phyloP scores from a whole-genome alignment of 202 grass and related monocot species.

The Eragrostis tef region DNA sequence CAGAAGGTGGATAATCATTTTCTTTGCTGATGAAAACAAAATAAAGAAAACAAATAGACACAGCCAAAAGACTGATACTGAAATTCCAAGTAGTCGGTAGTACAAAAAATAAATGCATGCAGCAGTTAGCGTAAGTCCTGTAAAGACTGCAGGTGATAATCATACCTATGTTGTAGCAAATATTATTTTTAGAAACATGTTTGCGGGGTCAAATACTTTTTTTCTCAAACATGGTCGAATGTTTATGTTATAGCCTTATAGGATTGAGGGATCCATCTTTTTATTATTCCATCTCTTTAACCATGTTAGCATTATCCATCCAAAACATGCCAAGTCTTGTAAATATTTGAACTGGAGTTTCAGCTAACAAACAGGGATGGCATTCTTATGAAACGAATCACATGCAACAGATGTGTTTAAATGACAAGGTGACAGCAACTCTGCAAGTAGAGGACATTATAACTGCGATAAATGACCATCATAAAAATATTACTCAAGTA shows the following conservation, averaged over 20 bases:
- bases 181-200: neutral
- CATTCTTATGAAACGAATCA: neutral
- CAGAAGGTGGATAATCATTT: constrained; percentile 16
- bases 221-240: neutral
- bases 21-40: constrained; percentile 11
- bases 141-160: neutral
- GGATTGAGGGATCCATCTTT: neutral
- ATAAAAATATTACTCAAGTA: neutral
- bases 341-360: neutral
- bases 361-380: neutral
- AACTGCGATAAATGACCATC: neutral
- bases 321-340: constrained; percentile 1
- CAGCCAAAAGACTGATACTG: neutral
- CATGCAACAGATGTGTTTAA: neutral
- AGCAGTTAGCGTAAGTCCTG: neutral
- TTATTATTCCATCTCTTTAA: constrained; percentile 29
- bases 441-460: neutral
- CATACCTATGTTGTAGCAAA: neutral
- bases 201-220: neutral
- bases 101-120: constrained; percentile 19
- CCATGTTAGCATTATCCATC: neutral
- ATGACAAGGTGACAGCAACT: constrained; percentile 21
- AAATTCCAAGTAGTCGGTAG: constrained; percentile 16
- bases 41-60: constrained; percentile 7
- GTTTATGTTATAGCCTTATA: neutral